These are phyloP conservation scores for Solanum hybrid DNA, from an alignment of 305 asterid genomes.

Conservation along the genomic window DNA sequence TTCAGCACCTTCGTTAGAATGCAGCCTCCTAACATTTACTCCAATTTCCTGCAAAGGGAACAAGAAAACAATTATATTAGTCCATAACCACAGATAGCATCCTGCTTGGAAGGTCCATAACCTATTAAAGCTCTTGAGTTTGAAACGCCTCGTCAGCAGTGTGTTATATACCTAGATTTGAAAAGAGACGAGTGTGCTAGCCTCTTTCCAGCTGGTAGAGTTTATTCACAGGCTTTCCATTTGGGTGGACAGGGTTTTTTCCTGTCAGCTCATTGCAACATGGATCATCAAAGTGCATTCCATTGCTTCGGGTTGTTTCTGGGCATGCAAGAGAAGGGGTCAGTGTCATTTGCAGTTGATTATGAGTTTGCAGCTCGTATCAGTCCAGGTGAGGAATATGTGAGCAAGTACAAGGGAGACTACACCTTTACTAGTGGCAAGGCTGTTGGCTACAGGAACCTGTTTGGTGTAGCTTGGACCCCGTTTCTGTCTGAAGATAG, in stretches of 20 bases:
- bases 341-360: slow-evolving; percentile 34
- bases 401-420: slow-evolving; percentile 54
- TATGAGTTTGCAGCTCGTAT: slow-evolving; percentile 63
- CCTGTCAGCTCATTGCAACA: slow-evolving; percentile 69
- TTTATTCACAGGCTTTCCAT: slow-evolving; percentile 74
- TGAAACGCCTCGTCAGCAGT: slow-evolving; percentile 50
- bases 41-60: slow-evolving; percentile 69
- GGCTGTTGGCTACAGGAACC: slow-evolving; percentile 60
- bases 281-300: slow-evolving; percentile 53
- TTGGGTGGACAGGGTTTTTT: slow-evolving; percentile 77
- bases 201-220: slow-evolving; percentile 57
- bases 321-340: slow-evolving; percentile 76
- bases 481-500: slow-evolving; percentile 56
- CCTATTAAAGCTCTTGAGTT: slow-evolving; percentile 73
- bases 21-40: slow-evolving; percentile 64
- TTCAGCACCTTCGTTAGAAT: slow-evolving; percentile 56
- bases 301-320: slow-evolving; percentile 73
- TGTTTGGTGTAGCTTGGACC: slow-evolving; percentile 55
- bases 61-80: background rate
- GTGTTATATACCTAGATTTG: slow-evolving; percentile 68
- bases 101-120: background rate
- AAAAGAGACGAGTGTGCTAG: slow-evolving; percentile 54
- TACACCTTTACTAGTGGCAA: slow-evolving; percentile 64
- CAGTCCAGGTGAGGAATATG: slow-evolving; percentile 47
- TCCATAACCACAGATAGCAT: background rate